Base-by-base conservation (phyloP, 1,139 yeast genomes). In the Nakaseomyces delphensis region DNA sequence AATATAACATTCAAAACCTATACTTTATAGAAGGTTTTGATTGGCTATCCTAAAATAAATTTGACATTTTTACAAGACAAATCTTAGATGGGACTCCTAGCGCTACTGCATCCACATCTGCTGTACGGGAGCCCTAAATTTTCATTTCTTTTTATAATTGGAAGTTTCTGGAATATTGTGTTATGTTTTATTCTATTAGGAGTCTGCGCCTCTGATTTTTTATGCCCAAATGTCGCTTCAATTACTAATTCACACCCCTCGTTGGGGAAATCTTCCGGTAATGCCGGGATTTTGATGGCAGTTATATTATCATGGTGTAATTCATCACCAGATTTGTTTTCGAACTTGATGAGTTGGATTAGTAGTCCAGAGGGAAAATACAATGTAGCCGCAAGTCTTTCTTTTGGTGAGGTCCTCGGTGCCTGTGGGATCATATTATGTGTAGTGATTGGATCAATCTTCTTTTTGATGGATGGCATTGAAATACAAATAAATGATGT, bases 261-360 rank as follows among this genome's bases (percentile, higher is more conserved):
- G 29, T 9, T 16, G 30, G 27, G 32, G 36, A 24, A 18, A 8
- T 27, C 40, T 13, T 23, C 39, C n/a, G 16, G 38, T 15, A 10
- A 39, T 10, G 21, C 38, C n/a, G 35, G 39, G 29, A 14, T 36
- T n/a, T 36, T 61, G 15, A 52, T 59, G 47, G 62, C 64, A 2
- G 53, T 62, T n/a, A 64, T 87, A 38, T 67, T 91, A 45, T 95
- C 98, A 0, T 73, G 91, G 58, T 97, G 97, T 4, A 91, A 91
- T 58, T 93, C 96, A 6, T 75, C 96, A 0, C 96, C 97, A 0
- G 98, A 91, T 62, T 76, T 91, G 2, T 73, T 89, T 45, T 77
- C 94, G 36, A 87, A 95, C 1, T 83, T 60, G 23, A 49, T 60
- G 50, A 57, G 62, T 42, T 60, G 64, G 64, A 56, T 59, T 4